Evolutionary conservation across 164 flowering plant species (phyloP).

Genomic region (Berberis thunbergii): DNA sequence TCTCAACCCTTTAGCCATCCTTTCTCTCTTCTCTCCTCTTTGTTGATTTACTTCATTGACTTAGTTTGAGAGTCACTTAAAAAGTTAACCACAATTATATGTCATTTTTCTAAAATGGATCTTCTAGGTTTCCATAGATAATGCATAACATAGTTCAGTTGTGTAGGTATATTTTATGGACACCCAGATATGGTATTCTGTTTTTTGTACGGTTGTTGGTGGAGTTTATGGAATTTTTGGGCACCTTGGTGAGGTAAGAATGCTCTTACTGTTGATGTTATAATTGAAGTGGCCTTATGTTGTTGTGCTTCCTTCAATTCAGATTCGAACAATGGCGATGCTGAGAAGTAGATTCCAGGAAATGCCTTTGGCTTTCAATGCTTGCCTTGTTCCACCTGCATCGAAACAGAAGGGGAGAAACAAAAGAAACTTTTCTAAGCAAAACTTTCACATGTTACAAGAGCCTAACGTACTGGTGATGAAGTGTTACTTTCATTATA

Average conservation of each 20-base stretch:
- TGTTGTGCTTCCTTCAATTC: conserved; percentile 5
- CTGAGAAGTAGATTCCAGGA: conserved; percentile 71
- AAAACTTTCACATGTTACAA: conserved; percentile 13
- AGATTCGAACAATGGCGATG: conserved; percentile 92
- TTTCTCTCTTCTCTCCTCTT: too few relatives aligned
- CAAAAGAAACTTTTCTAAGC: conserved; percentile 22
- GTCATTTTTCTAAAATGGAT: too few relatives aligned
- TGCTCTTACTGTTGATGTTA: neutral
- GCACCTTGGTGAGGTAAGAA: conserved; percentile 93
- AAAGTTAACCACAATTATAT: too few relatives aligned
- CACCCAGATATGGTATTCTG: conserved; percentile 52
- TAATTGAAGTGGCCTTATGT: conserved; percentile 3
- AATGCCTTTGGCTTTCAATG: conserved; percentile 70
- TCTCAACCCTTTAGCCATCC: too few relatives aligned
- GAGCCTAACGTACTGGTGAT: neutral
- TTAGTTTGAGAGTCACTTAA: too few relatives aligned
- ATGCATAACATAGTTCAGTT: neutral
- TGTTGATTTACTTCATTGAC: too few relatives aligned
- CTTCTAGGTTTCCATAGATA: too few relatives aligned
- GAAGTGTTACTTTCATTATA: neutral
- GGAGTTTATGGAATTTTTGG: conserved; percentile 49
- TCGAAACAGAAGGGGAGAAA: conserved; percentile 25
- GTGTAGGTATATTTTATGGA: conserved; percentile 53
- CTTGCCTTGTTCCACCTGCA: conserved; percentile 48
- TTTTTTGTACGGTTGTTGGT: conserved; percentile 42